Evolutionary conservation across 495 filamentous ascomycete species (phyloP), one percentile per base, ranked within the genome.

Genomic region (Lepraria neglecta): DNA sequence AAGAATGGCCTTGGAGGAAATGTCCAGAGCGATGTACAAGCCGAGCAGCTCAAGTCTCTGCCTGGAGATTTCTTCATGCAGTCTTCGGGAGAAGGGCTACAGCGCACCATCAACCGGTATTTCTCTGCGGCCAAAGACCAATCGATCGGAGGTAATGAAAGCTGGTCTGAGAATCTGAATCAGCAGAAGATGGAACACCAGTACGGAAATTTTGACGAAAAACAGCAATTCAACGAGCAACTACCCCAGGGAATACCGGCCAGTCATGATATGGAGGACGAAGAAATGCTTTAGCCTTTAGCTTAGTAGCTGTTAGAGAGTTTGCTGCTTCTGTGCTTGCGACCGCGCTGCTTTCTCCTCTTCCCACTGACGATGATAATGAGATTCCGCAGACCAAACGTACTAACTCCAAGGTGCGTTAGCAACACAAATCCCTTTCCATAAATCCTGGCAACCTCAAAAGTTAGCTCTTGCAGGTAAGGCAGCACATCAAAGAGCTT

Each of bases 121-220:
- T 89, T 61, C 85, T 86, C 0, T 80, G 75, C 28, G 73, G 51
- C 65, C 71, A 64, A 17, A 62, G 68, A 21, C 60, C 65, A 27
- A 6, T 54, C 51, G 1, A 19, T 54, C 24, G 51, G 68, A 65
- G 56, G 70, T 33, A 75, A 72, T 56, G 75, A 74, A 56, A 78
- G 78, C 72, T 75, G 77, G 71, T 76, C 81, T 65, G 72, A 74
- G 46, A 73, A 77, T 24, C 66, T 74, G 30, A 56, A 67, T 33
- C 65, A 42, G 17, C 51, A 62, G n/a, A 64, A 72, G 0, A 82
- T 86, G 79, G 82, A 84, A 70, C 77, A 84, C 56, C 80, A 84
- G 65, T 84, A 87, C 62, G 80, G 79, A 4, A 65, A 69, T 33
- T 75, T 78, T 53, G 75, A 82, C 68, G 73, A 77, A 54, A 76